Evolutionary conservation across 2,329 filamentous ascomycete genomes (phyloP), one percentile per base, ranked within the genome.

Genomic region (Fusarium siculi): DNA sequence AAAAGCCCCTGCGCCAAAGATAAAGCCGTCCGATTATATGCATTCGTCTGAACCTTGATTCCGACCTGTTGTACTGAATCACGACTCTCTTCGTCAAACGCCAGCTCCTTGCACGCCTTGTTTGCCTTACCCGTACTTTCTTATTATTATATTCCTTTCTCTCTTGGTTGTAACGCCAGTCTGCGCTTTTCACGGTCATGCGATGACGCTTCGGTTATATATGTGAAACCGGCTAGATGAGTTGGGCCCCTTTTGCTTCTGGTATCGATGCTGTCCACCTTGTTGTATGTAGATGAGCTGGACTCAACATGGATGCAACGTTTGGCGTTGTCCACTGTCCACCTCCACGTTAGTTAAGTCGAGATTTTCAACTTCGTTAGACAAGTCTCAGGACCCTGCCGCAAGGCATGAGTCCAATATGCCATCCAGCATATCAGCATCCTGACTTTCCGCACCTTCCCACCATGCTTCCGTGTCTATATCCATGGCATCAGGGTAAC

Each of bases 391-490:
- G 49, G 80, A 85, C 46, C 82, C 83, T 63, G 86, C 87, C 12
- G 85, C 84, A 39, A 90, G 80, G 66, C 87, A 87, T 7, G 87
- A 88, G 66, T 90, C 89, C 56, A 92, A 82, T 21, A 92, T 84
- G 44, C 80, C 82, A 73, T 92, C 87, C 32, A 92, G 82, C 61
- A 85, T 81, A 53, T 85, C 82, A 74, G 84, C 84, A 70, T 91
- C 89, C 36, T 84, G 80, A 6, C 75, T 72, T 53, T 88, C 87
- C 43, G 87, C 87, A 6, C 91, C 91, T 53, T 91, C 90, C 91
- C 91, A 93, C 73, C 85, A 85, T n/a, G 84, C 79, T 18, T 90
- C 88, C 23, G 79, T 80, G 76, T 92, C 89, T 49, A 90, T 81
- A 14, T 91, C 89, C 88, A 90, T 91, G n/a, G 84, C 79, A 61